Conservation (phyloP, 1,284 basidiomycete species). For the Mycena sp. region DNA sequence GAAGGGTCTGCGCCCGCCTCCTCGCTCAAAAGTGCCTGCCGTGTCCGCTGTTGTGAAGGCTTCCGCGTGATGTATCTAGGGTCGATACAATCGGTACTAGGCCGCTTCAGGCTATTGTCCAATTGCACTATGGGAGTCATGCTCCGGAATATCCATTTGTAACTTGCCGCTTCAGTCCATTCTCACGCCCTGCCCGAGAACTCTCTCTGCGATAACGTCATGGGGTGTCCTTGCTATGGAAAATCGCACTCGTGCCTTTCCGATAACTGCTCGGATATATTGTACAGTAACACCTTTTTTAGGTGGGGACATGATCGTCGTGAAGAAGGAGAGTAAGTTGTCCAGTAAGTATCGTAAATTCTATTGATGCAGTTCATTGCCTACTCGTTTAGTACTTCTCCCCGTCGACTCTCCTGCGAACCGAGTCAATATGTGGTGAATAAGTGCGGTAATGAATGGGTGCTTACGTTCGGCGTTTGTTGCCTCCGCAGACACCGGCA, state of each 20-base stretch:
- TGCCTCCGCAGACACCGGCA: slow-evolving; percentile 47
- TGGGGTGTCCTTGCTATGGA: background rate
- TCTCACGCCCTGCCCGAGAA: too few relatives aligned
- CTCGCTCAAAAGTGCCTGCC: slow-evolving; percentile 22
- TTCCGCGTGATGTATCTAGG: slow-evolving; percentile 6
- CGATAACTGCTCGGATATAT: background rate
- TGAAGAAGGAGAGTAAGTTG: too few relatives aligned
- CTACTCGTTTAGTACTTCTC: slow-evolving; percentile 23
- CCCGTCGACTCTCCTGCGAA: too few relatives aligned
- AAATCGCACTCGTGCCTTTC: background rate
- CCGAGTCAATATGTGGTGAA: too few relatives aligned
- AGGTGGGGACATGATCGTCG: background rate
- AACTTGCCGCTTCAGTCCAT: too few relatives aligned
- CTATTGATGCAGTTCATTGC: too few relatives aligned
- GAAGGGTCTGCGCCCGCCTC: slow-evolving; percentile 74
- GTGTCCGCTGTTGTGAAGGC: too few relatives aligned
- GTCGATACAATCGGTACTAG: background rate
- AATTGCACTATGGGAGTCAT: too few relatives aligned
- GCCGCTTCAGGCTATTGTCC: background rate
- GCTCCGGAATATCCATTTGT: too few relatives aligned
- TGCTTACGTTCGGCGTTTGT: slow-evolving; percentile 24
- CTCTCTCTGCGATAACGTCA: too few relatives aligned
- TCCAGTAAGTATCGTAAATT: slow-evolving; percentile 18
- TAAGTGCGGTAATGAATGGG: too few relatives aligned
- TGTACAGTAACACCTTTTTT: background rate